Conservation (phyloP, 129 eudicot genomes). For the Helianthus tuberosus region DNA sequence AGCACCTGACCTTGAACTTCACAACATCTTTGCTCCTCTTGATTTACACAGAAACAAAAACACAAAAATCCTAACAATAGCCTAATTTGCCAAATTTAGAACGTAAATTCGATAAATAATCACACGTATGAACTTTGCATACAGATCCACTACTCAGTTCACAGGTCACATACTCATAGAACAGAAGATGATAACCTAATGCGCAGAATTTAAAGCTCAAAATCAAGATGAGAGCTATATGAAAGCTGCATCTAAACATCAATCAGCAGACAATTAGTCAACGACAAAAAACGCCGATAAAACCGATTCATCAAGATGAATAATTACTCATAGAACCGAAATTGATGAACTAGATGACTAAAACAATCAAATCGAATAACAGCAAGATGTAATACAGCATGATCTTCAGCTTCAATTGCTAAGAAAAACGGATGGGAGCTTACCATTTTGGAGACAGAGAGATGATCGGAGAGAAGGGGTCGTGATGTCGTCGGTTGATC, state of each 20-base stretch:
- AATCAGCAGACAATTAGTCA: no score
- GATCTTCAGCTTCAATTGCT: neutral
- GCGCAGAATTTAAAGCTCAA: no score
- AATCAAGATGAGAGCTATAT: no score
- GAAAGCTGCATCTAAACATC: no score
- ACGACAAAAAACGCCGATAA: no score
- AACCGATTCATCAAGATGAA: no score
- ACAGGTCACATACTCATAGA: neutral
- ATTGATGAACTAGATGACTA: neutral
- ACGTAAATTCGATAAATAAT: neutral
- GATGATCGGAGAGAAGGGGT: no score
- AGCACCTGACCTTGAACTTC: conserved; percentile 54
- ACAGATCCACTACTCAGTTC: neutral
- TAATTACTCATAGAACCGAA: neutral
- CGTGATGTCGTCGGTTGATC: no score
- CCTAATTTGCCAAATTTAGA: neutral
- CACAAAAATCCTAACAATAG: neutral
- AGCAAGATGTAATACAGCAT: neutral
- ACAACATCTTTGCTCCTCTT: conserved; percentile 49
- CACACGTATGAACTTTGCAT: neutral
- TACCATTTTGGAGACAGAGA: conserved; percentile 5
- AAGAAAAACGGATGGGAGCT: neutral
- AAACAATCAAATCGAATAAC: neutral
- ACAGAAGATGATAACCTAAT: neutral
- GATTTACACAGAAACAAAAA: conserved; percentile 7